Percentiles rank a stretch among this genome's conserved stretches.
Evolutionary conservation across 1,139 yeast genomes (phyloP).

Genomic region (Suhomyces panamericanus): DNA sequence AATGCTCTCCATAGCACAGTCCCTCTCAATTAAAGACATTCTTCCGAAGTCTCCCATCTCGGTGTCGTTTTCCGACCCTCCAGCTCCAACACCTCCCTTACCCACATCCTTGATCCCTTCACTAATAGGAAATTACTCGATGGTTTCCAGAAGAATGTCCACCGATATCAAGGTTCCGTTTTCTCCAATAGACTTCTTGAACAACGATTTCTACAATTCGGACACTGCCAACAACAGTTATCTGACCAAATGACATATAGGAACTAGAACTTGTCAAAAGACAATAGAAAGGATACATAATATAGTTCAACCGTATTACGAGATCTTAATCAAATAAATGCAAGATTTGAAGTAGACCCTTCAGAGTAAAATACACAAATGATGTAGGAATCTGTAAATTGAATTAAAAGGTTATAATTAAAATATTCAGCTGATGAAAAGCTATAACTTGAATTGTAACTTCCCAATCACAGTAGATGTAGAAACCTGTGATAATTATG

Average conservation of each 20-base stretch:
- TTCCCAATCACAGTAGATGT: no score
- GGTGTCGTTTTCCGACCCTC: slow-evolving; percentile 6
- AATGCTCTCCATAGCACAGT: slow-evolving; percentile 22
- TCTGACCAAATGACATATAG: not conserved
- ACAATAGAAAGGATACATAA: no score
- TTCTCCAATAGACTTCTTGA: slow-evolving; percentile 45
- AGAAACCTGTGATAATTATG: no score
- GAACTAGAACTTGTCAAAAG: not conserved
- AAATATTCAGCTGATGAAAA: no score
- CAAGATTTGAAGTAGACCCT: no score
- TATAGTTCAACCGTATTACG: no score
- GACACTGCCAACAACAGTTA: not conserved
- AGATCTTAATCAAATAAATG: no score
- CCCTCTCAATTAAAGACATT: slow-evolving; percentile 18
- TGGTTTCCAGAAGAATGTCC: slow-evolving; percentile 38
- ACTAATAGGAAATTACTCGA: slow-evolving; percentile 42
- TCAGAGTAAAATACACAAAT: no score
- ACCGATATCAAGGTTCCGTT: slow-evolving; percentile 42
- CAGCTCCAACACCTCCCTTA: slow-evolving; percentile 19
- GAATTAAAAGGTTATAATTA: no score
- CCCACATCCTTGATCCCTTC: slow-evolving; percentile 45
- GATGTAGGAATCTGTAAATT: no score
- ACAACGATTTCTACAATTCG: slow-evolving; percentile 26
- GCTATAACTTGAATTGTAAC: no score
- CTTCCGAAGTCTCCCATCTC: slow-evolving; percentile 5